A percentile compares a stretch with the other conserved stretches of the same genome.
phyloP scores from a whole-genome alignment of 306 rosid species.

The Lathyrus sativus region DNA sequence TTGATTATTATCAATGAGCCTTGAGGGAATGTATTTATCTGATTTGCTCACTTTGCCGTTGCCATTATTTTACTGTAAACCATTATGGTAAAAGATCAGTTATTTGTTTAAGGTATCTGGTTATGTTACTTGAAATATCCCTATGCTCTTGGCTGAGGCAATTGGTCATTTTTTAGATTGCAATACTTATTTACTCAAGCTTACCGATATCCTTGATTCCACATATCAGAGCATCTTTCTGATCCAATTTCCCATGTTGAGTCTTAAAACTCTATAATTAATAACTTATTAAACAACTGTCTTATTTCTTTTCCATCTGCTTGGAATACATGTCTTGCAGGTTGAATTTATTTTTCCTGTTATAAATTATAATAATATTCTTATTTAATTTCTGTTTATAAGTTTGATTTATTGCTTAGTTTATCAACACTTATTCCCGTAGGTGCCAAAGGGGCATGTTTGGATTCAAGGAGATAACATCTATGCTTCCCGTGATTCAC shows the following conservation, averaged over 20 bases:
- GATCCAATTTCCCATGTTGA: slow-evolving; percentile 5
- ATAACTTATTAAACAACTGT: not conserved
- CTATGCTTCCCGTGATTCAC: slow-evolving; percentile 73
- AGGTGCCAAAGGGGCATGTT: slow-evolving; percentile 96
- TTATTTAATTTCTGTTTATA: slow-evolving; percentile 16
- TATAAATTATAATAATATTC: not conserved
- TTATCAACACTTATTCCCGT: slow-evolving; percentile 20
- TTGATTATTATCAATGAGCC: not conserved
- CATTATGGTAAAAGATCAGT: slow-evolving; percentile 3
- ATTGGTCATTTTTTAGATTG: not conserved
- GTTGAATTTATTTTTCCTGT: slow-evolving; percentile 8
- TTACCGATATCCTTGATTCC: not conserved
- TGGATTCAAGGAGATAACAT: slow-evolving; percentile 97
- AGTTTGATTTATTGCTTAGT: slow-evolving; percentile 19
- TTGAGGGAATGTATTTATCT: slow-evolving; percentile 26
- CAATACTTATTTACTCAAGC: not conserved
- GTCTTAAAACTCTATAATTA: slow-evolving; percentile 1
- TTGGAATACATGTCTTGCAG: slow-evolving; percentile 3
- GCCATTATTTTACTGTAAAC: not conserved
- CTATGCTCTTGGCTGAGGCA: slow-evolving; percentile 12
- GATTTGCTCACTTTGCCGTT: slow-evolving; percentile 11
- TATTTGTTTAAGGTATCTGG: slow-evolving; percentile 14
- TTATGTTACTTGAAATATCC: slow-evolving; percentile 14
- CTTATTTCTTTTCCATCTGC: not conserved
- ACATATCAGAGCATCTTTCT: not conserved